Evolutionary conservation across 176 grass and related monocot species (phyloP).

Genomic region (Microstegium vimineum): DNA sequence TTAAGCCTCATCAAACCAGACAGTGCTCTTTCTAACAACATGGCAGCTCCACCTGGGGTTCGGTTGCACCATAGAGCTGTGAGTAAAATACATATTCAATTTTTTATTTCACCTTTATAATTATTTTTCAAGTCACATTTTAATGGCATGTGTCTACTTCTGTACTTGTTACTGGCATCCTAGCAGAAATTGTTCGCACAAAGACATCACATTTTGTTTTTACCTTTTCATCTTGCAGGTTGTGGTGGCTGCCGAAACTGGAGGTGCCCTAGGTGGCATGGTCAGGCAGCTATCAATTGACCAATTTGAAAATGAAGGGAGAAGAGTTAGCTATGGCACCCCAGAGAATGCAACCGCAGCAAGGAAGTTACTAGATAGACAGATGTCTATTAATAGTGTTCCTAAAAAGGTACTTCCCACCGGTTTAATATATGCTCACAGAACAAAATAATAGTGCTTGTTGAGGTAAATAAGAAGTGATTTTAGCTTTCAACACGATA

Average conservation of each 20-base stretch:
- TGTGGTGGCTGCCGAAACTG: conserved; percentile 95
- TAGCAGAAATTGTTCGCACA: not conserved
- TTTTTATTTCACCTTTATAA: conserved; percentile 4
- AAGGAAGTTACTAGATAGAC: conserved; percentile 88
- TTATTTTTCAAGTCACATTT: conserved; percentile 20
- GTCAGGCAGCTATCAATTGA: conserved; percentile 97
- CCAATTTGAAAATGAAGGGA: conserved; percentile 99
- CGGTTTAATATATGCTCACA: too few species aligned
- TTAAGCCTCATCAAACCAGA: conserved; percentile 84
- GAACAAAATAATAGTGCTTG: not conserved
- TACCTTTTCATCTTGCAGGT: conserved; percentile 38
- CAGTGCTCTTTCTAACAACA: conserved; percentile 41
- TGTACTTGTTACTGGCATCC: not conserved
- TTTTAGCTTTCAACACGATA: not conserved
- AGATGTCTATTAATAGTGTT: conserved; percentile 98
- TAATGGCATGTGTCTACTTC: not conserved
- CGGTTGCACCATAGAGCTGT: conserved; percentile 98
- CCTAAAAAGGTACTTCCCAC: conserved; percentile 87
- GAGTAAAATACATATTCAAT: conserved; percentile 43
- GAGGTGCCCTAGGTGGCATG: conserved; percentile 96
- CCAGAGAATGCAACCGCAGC: conserved; percentile 91
- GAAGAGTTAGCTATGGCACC: conserved; percentile 96
- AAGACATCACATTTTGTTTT: conserved; percentile 3
- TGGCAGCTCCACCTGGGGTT: conserved; percentile 69
- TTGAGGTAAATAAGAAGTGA: conserved; percentile 11